Evolutionary conservation across 768 basidiomycete species (phyloP), one percentile per base, ranked within the genome.

Genomic region (Lactarius tabidus): DNA sequence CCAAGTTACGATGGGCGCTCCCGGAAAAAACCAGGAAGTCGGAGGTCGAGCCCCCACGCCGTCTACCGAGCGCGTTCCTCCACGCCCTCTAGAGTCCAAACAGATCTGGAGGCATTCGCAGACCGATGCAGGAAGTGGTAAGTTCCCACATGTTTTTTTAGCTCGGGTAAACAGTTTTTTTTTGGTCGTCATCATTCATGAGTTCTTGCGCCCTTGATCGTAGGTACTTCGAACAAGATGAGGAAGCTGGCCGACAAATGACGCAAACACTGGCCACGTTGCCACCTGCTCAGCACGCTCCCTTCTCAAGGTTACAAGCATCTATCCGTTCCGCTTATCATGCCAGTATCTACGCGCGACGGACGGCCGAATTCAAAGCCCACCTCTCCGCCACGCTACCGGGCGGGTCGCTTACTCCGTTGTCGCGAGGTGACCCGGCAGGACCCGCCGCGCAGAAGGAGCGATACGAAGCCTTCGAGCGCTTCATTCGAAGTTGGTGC

Each of bases 201-300:
- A 14, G 9, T 56, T 48, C 60, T 56, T n/a, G 15, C 35, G 14
- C 23, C n/a, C 7, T 28, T 60, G 58, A 67, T 31, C 58, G 38
- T 70, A 93, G 91, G 92, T 94, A 92, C 75, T 93, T 85, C 75
- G 79, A 85, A 67, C 92, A 93, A 75, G 88, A 93, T 72, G 87
- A 90, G 70, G 81, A 85, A 69, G 82, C 92, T 23, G 89, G 91
- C 31, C 85, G 85, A 56, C 78, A 82, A 66, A 93, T 96, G 87
- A 89, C 90, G 17, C 87, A 91, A 69, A 92, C 87, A 4, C 79
- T 96, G 54, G 82, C 91, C 53, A 87, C 86, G 38, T 81, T 94
- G 4, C 89, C 89, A 8, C 84, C 92, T 2, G 87, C 90, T 0
- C 93, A 95, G 70, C 88, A 91, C 63, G 91, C 93, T 10, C 88